Evolutionary conservation across 2,329 filamentous ascomycete genomes (phyloP).

Genomic region (Phaeosphaeria sp.): DNA sequence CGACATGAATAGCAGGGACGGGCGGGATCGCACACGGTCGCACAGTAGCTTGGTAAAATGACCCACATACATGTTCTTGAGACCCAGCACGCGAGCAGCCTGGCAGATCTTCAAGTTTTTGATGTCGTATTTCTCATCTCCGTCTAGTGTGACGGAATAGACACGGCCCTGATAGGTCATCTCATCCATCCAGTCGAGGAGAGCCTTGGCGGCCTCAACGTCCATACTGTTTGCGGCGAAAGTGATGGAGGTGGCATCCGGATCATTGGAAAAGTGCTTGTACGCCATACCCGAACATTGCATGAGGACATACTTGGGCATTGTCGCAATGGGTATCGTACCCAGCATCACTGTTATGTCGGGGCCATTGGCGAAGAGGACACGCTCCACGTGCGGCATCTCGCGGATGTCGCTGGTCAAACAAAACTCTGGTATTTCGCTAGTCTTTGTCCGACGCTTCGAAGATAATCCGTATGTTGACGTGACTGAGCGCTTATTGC

Average conservation of each 20-base stretch:
- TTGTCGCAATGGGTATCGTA: conserved; percentile 8
- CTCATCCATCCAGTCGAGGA: conserved; percentile 34
- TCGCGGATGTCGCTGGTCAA: conserved; percentile 27
- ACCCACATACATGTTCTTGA: conserved; percentile 37
- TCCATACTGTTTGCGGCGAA: conserved; percentile 26
- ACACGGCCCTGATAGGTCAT: conserved; percentile 28
- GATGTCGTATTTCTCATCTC: conserved; percentile 16
- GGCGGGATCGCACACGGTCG: conserved; percentile 30
- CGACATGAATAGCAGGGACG: conserved; percentile 18
- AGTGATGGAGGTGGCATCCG: conserved; percentile 15
- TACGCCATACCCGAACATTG: conserved; percentile 31
- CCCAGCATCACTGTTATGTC: conserved; percentile 28
- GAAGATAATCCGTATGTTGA: neutral
- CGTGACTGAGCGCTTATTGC: neutral
- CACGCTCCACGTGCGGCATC: conserved; percentile 27
- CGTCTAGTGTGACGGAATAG: conserved; percentile 30
- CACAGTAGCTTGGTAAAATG: conserved; percentile 41
- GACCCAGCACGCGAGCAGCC: conserved; percentile 30
- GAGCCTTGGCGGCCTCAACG: conserved; percentile 14
- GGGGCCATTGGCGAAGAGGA: conserved; percentile 26
- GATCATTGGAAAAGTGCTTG: conserved; percentile 25
- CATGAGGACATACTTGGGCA: conserved; percentile 37
- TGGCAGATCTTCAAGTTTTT: conserved; percentile 34
- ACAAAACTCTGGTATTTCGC: conserved; percentile 15
- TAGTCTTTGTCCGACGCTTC: conserved; percentile 8